These are phyloP conservation scores for Boletus rex-veris DNA, from an alignment of 768 basidiomycete species.

Conservation along the genomic window DNA sequence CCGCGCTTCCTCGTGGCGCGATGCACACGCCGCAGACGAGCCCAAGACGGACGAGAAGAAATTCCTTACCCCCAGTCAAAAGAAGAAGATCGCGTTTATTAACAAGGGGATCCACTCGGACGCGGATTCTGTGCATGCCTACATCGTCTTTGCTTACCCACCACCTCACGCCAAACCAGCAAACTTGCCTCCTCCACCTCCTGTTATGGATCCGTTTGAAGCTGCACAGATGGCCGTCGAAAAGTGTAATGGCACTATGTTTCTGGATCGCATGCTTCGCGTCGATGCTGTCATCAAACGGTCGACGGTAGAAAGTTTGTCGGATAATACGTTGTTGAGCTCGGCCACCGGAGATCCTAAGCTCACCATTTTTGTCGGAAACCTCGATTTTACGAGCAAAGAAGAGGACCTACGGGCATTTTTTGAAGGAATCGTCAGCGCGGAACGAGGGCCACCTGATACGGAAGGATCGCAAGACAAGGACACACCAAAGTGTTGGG, in stretches of 20 bases:
- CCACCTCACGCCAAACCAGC: constrained; percentile 38
- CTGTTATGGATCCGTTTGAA: constrained; percentile 62
- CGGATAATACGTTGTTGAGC: constrained; percentile 20
- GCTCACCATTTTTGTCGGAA: constrained; percentile 85
- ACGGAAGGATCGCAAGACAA: constrained; percentile 27
- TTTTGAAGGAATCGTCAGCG: constrained; percentile 73
- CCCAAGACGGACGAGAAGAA: constrained; percentile 52
- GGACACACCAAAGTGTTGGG: constrained; percentile 54
- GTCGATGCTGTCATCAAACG: constrained; percentile 61
- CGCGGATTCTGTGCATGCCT: constrained; percentile 77
- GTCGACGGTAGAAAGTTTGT: constrained; percentile 19
- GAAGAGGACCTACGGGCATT: constrained; percentile 87
- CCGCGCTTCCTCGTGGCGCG: constrained; percentile 58
- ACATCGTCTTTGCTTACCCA: constrained; percentile 85
- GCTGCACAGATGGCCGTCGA: constrained; percentile 60
- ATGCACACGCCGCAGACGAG: constrained; percentile 41
- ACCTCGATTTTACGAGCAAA: constrained; percentile 85
- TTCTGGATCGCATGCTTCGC: constrained; percentile 75
- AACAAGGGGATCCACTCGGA: constrained; percentile 84
- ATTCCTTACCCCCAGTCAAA: constrained; percentile 77
- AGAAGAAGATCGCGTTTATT: constrained; percentile 93
- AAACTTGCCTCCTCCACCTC: constrained; percentile 50
- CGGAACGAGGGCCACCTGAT: constrained; percentile 63
- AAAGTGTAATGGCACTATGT: constrained; percentile 63
- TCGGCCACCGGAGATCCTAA: constrained; percentile 60